Conservation (phyloP, 1,284 basidiomycete species). For the Exobasidium cylindrosporum region DNA sequence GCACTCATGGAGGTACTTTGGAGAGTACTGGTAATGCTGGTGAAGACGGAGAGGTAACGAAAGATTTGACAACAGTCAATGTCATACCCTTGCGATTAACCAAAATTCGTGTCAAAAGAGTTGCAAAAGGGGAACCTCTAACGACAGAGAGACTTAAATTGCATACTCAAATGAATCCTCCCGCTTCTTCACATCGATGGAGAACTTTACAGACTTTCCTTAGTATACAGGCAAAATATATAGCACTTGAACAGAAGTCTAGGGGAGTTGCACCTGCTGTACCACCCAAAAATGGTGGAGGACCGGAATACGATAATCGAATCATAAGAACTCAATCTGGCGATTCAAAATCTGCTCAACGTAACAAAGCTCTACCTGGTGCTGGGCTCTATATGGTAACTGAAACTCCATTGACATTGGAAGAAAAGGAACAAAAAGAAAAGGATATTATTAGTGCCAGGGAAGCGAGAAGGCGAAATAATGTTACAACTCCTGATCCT, state of each 20-base stretch:
- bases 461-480: constrained; percentile 32
- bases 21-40: constrained; percentile 24
- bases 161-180: constrained; percentile 71
- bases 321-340: constrained; percentile 9
- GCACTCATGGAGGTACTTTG: background rate
- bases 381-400: constrained; percentile 10
- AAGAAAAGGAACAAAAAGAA: constrained; percentile 33
- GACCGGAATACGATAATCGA: constrained; percentile 14
- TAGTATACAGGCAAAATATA: constrained; percentile 58
- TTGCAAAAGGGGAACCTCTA: constrained; percentile 55
- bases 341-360: constrained; percentile 21
- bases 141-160: constrained; percentile 66
- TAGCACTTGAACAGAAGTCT: constrained; percentile 56
- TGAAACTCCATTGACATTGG: constrained; percentile 23
- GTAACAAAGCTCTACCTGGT: constrained; percentile 26
- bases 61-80: background rate
- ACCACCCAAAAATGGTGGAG: constrained; percentile 1
- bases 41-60: background rate
- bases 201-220: constrained; percentile 60
- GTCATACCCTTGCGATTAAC: background rate
- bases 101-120: constrained; percentile 58
- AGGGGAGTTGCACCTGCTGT: constrained; percentile 14
- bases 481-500: background rate
- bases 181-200: constrained; percentile 60
- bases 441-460: constrained; percentile 34